phyloP scores from a whole-genome alignment of 2,329 filamentous ascomycete species.

The Pyrenophora seminiperda region DNA sequence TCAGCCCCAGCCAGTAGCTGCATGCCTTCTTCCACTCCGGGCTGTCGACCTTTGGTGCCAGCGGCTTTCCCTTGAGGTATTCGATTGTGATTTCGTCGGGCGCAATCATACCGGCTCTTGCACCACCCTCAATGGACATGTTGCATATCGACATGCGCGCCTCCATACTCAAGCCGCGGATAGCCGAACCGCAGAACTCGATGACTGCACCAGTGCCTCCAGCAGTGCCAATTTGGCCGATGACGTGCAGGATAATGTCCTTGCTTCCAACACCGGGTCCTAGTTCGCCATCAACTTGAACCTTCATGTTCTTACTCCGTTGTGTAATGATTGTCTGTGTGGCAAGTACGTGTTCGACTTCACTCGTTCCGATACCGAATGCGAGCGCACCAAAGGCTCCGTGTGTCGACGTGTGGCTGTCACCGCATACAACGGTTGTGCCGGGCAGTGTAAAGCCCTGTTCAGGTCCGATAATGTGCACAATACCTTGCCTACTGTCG shows the following conservation, averaged over 20 bases:
- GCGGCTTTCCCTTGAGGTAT: slow-evolving; percentile 87
- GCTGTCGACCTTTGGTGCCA: slow-evolving; percentile 83
- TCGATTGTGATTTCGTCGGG: slow-evolving; percentile 94
- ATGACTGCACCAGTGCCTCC: slow-evolving; percentile 94
- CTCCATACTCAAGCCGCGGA: slow-evolving; percentile 88
- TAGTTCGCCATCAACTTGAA: slow-evolving; percentile 91
- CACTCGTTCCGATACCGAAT: slow-evolving; percentile 96
- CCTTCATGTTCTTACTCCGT: slow-evolving; percentile 97
- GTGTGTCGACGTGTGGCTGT: slow-evolving; percentile 97
- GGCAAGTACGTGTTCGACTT: slow-evolving; percentile 97
- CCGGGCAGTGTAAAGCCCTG: slow-evolving; percentile 98
- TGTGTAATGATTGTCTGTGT: slow-evolving; percentile 95
- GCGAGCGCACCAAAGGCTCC: slow-evolving; percentile 94
- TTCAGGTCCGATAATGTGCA: slow-evolving; percentile 97
- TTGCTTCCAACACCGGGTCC: slow-evolving; percentile 93
- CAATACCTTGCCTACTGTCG: slow-evolving; percentile 96
- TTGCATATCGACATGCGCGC: slow-evolving; percentile 99
- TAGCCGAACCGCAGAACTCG: slow-evolving; percentile 95
- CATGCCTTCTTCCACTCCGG: slow-evolving; percentile 88
- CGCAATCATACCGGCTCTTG: slow-evolving; percentile 94
- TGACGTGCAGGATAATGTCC: slow-evolving; percentile 90
- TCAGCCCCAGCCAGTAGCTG: slow-evolving; percentile 84
- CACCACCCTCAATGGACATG: slow-evolving; percentile 97
- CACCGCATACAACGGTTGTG: slow-evolving; percentile 95
- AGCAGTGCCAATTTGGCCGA: slow-evolving; percentile 91